Conservation (phyloP, 352 stramenopile genomes). For the Paralagenidium karlingii region DNA sequence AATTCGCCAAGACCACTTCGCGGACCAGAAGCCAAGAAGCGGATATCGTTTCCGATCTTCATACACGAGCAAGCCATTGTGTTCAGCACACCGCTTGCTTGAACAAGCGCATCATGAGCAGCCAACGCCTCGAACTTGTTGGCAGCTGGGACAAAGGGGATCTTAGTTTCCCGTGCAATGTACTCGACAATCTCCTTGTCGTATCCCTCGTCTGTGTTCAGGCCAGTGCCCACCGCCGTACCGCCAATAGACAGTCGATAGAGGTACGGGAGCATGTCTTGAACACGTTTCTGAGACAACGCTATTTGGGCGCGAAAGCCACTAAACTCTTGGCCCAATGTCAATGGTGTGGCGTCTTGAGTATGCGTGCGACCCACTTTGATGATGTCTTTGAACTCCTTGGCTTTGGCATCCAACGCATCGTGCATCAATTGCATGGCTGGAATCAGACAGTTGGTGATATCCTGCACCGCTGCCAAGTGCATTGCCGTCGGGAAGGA, state of each 20-base stretch:
- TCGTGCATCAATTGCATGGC: conserved; percentile 70
- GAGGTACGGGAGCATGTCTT: conserved; percentile 72
- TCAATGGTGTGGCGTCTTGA: conserved; percentile 92
- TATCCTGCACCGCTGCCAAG: conserved; percentile 86
- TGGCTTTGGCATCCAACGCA: conserved; percentile 75
- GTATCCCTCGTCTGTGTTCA: conserved; percentile 90
- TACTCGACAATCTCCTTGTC: conserved; percentile 87
- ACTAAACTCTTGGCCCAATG: conserved; percentile 96
- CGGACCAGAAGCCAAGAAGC: conserved; percentile 47
- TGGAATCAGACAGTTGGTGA: conserved; percentile 59
- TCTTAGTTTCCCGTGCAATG: conserved; percentile 87
- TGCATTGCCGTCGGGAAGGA: conserved; percentile 98
- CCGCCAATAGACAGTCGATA: conserved; percentile 90
- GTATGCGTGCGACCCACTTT: conserved; percentile 97
- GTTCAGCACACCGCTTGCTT: conserved; percentile 57
- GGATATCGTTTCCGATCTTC: conserved; percentile 74
- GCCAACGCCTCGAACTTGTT: conserved; percentile 91
- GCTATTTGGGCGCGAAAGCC: conserved; percentile 90
- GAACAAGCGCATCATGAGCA: conserved; percentile 49
- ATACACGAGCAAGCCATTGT: conserved; percentile 58
- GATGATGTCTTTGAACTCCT: conserved; percentile 91
- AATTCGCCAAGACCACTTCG: conserved; percentile 47
- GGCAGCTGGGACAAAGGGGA: conserved; percentile 92
- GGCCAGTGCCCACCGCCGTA: conserved; percentile 91
- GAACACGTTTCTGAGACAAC: conserved; percentile 81